Conservation (phyloP, 2,329 filamentous ascomycete species). For the Pseudonectria foliicola region DNA sequence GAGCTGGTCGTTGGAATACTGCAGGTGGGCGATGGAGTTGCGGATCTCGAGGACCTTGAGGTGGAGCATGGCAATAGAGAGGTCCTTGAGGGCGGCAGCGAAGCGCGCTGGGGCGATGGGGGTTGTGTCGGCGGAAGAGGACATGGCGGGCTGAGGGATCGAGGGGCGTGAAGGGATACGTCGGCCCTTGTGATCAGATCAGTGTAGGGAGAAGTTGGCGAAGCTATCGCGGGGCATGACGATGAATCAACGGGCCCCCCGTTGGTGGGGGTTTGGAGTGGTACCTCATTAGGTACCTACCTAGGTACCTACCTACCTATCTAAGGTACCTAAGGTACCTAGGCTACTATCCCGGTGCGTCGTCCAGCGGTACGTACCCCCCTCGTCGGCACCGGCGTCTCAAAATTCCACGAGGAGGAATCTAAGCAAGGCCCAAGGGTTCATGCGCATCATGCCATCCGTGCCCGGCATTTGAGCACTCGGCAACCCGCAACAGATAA, state of each 20-base stretch:
- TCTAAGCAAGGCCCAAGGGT: constrained; percentile 19
- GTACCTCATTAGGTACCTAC: background rate
- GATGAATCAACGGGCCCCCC: constrained; percentile 1
- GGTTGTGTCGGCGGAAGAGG: constrained; percentile 51
- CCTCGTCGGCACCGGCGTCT: background rate
- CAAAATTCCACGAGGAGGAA: constrained; percentile 15
- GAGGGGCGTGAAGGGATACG: background rate
- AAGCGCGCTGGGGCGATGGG: constrained; percentile 59
- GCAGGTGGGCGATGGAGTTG: constrained; percentile 67
- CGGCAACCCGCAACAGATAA: no score
- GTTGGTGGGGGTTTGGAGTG: constrained; percentile 11
- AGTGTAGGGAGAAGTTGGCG: background rate
- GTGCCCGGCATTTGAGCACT: constrained; percentile 1
- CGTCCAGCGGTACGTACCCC: constrained; percentile 2
- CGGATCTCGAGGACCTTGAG: constrained; percentile 69
- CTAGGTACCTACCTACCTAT: constrained; percentile 13
- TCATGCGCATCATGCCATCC: constrained; percentile 14
- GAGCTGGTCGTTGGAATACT: constrained; percentile 67
- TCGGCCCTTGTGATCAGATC: background rate
- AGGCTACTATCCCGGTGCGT: constrained; percentile 1
- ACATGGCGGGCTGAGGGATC: constrained; percentile 39
- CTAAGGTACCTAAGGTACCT: constrained; percentile 1
- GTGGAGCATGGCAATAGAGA: constrained; percentile 60
- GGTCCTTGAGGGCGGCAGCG: constrained; percentile 58
- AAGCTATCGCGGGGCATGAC: constrained; percentile 8